phyloP scores from a whole-genome alignment of 805 yeast genomes.

The Sugiyamaella valdiviana region DNA sequence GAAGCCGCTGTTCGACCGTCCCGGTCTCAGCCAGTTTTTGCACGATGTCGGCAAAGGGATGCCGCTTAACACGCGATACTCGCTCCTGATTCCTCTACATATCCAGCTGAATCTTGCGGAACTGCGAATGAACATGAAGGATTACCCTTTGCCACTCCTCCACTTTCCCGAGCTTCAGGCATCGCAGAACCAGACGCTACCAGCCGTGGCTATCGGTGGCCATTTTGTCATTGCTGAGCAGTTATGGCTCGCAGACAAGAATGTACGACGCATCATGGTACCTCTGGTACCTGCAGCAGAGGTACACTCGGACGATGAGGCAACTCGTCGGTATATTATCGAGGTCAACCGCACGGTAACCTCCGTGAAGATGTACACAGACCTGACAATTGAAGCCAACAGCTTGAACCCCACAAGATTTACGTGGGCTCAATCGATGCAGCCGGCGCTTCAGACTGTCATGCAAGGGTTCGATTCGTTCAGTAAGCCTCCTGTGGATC shows the following conservation, averaged over 20 bases:
- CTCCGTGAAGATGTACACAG: constrained; percentile 64
- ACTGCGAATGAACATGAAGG: constrained; percentile 65
- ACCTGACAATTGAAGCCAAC: constrained; percentile 48
- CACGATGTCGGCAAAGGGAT: constrained; percentile 74
- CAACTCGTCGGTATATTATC: constrained; percentile 45
- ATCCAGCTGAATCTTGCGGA: constrained; percentile 54
- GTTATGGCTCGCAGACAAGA: constrained; percentile 43
- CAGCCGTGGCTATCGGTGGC: constrained; percentile 44
- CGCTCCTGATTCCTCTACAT: constrained; percentile 60
- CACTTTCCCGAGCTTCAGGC: constrained; percentile 54
- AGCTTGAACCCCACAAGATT: constrained; percentile 57
- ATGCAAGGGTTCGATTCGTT: constrained; percentile 75
- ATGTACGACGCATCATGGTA: constrained; percentile 54
- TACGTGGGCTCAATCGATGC: constrained; percentile 80
- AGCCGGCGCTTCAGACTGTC: constrained; percentile 75
- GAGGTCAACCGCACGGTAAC: constrained; percentile 71
- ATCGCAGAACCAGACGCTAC: constrained; percentile 27
- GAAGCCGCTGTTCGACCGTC: constrained; percentile 47
- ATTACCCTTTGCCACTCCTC: constrained; percentile 78
- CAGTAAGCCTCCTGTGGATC: constrained; percentile 85
- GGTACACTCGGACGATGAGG: constrained; percentile 26
- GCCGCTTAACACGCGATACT: constrained; percentile 63
- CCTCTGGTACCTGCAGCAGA: constrained; percentile 47
- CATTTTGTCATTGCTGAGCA: constrained; percentile 66
- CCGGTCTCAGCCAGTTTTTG: constrained; percentile 54